Conservation (phyloP, 1,139 yeast species). For the Taiozyma sp. region DNA sequence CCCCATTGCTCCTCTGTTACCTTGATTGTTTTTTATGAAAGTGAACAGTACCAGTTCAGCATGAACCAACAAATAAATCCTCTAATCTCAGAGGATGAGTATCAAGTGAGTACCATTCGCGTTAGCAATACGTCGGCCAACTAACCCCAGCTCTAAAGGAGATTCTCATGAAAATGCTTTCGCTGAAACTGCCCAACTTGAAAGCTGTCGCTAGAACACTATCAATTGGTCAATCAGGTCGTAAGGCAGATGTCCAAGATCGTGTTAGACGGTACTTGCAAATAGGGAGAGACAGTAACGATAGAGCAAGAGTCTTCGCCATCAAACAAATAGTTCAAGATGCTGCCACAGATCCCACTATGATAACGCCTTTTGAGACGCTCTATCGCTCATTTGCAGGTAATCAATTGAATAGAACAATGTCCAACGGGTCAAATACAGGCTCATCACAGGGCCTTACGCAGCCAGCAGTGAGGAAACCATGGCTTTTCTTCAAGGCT, state of each 20-base stretch:
- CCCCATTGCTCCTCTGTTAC: not conserved
- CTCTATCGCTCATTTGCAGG: slow-evolving; percentile 7
- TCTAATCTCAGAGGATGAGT: not conserved
- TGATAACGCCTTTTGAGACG: slow-evolving; percentile 6
- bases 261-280: slow-evolving; percentile 38
- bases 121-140: not conserved
- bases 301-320: slow-evolving; percentile 39
- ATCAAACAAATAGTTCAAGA: slow-evolving; percentile 39
- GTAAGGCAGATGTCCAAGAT: slow-evolving; percentile 47
- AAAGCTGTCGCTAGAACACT: slow-evolving; percentile 44
- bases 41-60: not conserved
- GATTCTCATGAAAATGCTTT: slow-evolving; percentile 1
- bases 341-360: slow-evolving; percentile 25
- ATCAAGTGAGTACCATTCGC: not conserved
- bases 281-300: slow-evolving; percentile 33
- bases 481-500: slow-evolving; percentile 41
- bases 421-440: slow-evolving; percentile 2
- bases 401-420: not conserved
- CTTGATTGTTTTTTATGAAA: not conserved
- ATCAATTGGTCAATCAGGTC: slow-evolving; percentile 42
- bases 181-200: slow-evolving; percentile 28
- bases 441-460: slow-evolving; percentile 6
- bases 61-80: not conserved
- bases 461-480: slow-evolving; percentile 19
- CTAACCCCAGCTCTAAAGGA: slow-evolving; percentile 2